These are phyloP conservation scores for Ophiostoma sp. DNA, from an alignment of 2,329 filamentous ascomycete species.

Conservation along the genomic window DNA sequence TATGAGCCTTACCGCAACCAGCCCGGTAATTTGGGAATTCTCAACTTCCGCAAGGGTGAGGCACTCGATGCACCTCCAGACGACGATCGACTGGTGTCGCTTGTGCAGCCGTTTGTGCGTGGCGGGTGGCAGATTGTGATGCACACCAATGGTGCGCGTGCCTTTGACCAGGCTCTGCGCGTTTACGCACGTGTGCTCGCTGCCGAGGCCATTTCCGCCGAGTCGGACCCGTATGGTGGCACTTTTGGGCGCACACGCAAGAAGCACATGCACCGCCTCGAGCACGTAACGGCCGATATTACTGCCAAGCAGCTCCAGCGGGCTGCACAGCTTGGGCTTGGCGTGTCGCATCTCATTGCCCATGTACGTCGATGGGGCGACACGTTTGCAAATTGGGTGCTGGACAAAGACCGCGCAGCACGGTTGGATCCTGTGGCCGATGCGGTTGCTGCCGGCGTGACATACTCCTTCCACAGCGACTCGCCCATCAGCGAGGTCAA, in stretches of 20 bases:
- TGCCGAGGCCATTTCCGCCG: slow-evolving; percentile 14
- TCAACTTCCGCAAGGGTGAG: not conserved
- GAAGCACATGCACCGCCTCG: slow-evolving; percentile 23
- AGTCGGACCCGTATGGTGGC: not conserved
- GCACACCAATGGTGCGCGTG: slow-evolving; percentile 25
- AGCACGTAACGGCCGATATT: slow-evolving; percentile 25
- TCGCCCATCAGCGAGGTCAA: slow-evolving; percentile 25
- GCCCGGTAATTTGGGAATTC: not conserved
- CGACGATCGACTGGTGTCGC: slow-evolving; percentile 18
- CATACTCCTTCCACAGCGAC: slow-evolving; percentile 27
- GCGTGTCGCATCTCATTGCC: not conserved
- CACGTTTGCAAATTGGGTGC: not conserved
- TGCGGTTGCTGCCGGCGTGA: slow-evolving; percentile 19
- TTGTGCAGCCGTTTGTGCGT: slow-evolving; percentile 23
- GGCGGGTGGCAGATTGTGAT: slow-evolving; percentile 26
- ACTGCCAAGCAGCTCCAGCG: slow-evolving; percentile 22
- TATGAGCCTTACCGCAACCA: not conserved
- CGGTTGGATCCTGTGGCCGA: slow-evolving; percentile 24
- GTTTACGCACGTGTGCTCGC: slow-evolving; percentile 24
- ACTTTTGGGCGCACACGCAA: not conserved
- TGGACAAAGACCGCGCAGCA: not conserved
- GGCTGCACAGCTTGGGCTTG: not conserved
- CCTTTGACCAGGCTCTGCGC: slow-evolving; percentile 23
- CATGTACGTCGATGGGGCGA: not conserved
- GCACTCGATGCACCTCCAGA: not conserved